Evolutionary conservation across 768 basidiomycete genomes (phyloP), one percentile per base, ranked within the genome.

Genomic region (Sporobolomyces phaffii): DNA sequence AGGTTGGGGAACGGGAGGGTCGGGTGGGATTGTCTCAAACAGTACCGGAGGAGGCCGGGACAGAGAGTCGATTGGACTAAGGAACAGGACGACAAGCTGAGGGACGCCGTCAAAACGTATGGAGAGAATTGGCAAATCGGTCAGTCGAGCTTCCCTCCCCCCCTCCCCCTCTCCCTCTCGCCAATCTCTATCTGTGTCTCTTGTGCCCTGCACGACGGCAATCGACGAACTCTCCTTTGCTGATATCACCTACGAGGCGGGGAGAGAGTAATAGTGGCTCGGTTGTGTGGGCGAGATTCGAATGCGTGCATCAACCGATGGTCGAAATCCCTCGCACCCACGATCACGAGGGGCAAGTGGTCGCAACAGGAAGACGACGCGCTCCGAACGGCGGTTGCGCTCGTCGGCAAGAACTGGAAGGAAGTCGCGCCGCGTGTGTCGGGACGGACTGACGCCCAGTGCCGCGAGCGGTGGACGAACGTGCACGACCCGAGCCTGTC

Each of bases 391-490:
- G 72, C 68, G 3, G 53, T 69, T 28, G 64, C 28, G 1, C 28
- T 41, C 20, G 50, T 36, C 20, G 68, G 65, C 18, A 17, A 15
- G 26, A 33, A 45, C n/a, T 73, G 72, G 72, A 58, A 33, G 18
- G 15, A 18, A 1, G 52, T 73, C 22, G 52, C 45, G 20, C 10
- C 4, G 50, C 6, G 68, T 8, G 65, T 70, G 0, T 22, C 2
- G 11, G 72, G 68, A 1, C 22, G 68, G 43, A 70, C 68, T 1
- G 72, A 73, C 24, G 52, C 53, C 18, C 72, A 73, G 60, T 73
- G 72, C 33, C 20, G 72, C 14, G 72, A 73, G 58, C 40, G 72
- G 36, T 73, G 72, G 72, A 40, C 28, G 29, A 70, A 73, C 51
- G 20, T 38, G 0, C 8, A 70, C 5, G 60, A 70, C 29, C 72